Evolutionary conservation across 2,329 filamentous ascomycete genomes (phyloP).

Genomic region (Neofusicoccum parvum): DNA sequence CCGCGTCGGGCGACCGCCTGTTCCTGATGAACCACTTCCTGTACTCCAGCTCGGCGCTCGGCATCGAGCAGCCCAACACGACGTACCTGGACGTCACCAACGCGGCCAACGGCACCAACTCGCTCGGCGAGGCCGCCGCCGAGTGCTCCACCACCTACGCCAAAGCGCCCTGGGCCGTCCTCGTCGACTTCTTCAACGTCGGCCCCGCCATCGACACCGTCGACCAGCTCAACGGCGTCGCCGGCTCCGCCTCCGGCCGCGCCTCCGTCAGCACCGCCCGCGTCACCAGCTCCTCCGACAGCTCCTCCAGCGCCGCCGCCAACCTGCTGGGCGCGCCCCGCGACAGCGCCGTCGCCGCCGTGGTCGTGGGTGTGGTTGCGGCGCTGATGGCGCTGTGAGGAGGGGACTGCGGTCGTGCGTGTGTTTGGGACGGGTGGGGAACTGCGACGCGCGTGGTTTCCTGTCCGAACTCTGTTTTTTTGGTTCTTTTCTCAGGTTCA

Average conservation of each 20-base stretch:
- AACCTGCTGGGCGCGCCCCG: neutral
- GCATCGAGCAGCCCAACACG: slow-evolving; percentile 31
- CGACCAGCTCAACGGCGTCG: slow-evolving; percentile 65
- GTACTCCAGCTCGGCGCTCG: slow-evolving; percentile 52
- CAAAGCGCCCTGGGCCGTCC: slow-evolving; percentile 64
- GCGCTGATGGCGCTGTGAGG: slow-evolving; percentile 5
- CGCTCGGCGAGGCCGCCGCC: slow-evolving; percentile 41
- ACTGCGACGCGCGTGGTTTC: no score
- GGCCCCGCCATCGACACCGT: slow-evolving; percentile 67
- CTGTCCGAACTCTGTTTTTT: no score
- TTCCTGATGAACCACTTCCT: slow-evolving; percentile 77
- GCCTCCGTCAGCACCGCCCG: slow-evolving; percentile 28
- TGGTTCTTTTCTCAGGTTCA: neutral
- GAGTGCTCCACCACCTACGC: slow-evolving; percentile 61
- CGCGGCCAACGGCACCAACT: slow-evolving; percentile 58
- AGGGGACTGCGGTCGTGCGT: neutral
- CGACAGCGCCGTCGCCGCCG: neutral
- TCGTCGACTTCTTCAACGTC: slow-evolving; percentile 78
- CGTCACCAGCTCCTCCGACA: neutral
- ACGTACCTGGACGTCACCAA: slow-evolving; percentile 63
- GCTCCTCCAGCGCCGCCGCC: neutral
- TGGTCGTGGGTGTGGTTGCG: neutral
- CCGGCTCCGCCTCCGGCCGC: slow-evolving; percentile 42
- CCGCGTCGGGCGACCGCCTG: slow-evolving; percentile 60
- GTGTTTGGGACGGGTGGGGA: neutral